These are phyloP conservation scores for Leccinum aurantiacum DNA, from an alignment of 768 basidiomycete species.

Conservation along the genomic window DNA sequence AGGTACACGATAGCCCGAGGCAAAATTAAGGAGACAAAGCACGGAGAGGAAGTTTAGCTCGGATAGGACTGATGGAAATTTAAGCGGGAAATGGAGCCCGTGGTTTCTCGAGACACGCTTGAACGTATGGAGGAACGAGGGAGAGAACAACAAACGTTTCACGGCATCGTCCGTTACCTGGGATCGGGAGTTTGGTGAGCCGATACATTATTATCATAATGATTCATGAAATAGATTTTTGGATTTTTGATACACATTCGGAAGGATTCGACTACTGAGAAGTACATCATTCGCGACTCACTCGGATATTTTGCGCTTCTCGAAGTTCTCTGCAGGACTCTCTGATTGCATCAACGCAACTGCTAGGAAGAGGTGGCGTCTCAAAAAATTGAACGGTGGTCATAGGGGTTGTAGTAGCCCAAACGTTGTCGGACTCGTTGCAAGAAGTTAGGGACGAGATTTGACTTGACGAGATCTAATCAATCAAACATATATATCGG, in stretches of 20 bases:
- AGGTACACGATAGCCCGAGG: slow-evolving; percentile 73
- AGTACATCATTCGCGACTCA: slow-evolving; percentile 33
- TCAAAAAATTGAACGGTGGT: not conserved
- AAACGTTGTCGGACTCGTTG: not conserved
- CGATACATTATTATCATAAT: not conserved
- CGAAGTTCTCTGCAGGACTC: slow-evolving; percentile 52
- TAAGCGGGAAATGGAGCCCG: slow-evolving; percentile 75
- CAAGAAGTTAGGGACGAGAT: not conserved
- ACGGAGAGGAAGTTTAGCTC: slow-evolving; percentile 84
- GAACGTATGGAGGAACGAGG: slow-evolving; percentile 62
- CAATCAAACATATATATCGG: not conserved
- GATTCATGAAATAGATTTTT: not conserved
- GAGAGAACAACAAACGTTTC: slow-evolving; percentile 59
- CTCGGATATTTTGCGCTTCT: slow-evolving; percentile 48
- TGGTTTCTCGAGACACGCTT: slow-evolving; percentile 60
- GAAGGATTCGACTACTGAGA: not conserved
- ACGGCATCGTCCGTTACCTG: slow-evolving; percentile 63
- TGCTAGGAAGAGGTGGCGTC: slow-evolving; percentile 46
- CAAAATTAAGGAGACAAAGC: slow-evolving; percentile 80
- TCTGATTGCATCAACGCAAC: slow-evolving; percentile 52
- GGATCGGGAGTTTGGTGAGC: slow-evolving; percentile 13
- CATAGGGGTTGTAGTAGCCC: slow-evolving; percentile 10
- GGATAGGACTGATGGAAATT: slow-evolving; percentile 67
- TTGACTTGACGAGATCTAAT: not conserved
- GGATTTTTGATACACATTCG: slow-evolving; percentile 2